Evolutionary conservation across 23 red algal species (phyloP), one percentile per base, ranked within the genome.

Genomic region (Chondrus crispus): DNA sequence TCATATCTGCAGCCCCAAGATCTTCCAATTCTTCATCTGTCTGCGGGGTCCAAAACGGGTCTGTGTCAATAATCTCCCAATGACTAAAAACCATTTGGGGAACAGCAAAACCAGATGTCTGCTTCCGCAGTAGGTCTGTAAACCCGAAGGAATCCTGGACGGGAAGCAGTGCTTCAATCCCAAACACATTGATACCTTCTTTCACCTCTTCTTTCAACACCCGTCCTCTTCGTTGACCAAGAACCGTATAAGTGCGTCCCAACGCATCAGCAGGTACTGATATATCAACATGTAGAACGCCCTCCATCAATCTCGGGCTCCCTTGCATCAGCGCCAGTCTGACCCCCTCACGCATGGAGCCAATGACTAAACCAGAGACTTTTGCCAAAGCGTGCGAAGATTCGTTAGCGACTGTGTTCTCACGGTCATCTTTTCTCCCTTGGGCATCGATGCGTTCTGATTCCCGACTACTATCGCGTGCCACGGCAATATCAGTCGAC

Each of bases 21-120:
- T 96, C 91, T 52, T 99, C 97, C 41, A 95, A 37, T 41, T 99
- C 97, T 37, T 96, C 93, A 71, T 91, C 91, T 12, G 97, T 99
- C 29, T 89, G 64, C 0, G 97, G 94, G 68, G 55, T 76, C 97
- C 97, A 99, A 86, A 96, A 99, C 6, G 97, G 97, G 72, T 99
- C 97, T 45, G 86, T 39, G 4, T 93, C 90, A 11, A 99, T 70
- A 37, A 80, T 62, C 63, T 96, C 88, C 97, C 97, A 99, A 18
- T 84, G 83, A 57, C 94, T 87, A 70, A 96, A 96, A 26, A 85
- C 57, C 91, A 99, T 95, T 94, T 99, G 93, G 30, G 94, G 88
- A 40, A 84, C 68, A 7, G 93, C 94, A 68, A 85, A 90, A 45
- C 89, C 97, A 58, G 87, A 94, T 8, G 93, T 93, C 73, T 92